Conservation (phyloP, 176 grass and related monocot species). For the Panicum miliaceum region DNA sequence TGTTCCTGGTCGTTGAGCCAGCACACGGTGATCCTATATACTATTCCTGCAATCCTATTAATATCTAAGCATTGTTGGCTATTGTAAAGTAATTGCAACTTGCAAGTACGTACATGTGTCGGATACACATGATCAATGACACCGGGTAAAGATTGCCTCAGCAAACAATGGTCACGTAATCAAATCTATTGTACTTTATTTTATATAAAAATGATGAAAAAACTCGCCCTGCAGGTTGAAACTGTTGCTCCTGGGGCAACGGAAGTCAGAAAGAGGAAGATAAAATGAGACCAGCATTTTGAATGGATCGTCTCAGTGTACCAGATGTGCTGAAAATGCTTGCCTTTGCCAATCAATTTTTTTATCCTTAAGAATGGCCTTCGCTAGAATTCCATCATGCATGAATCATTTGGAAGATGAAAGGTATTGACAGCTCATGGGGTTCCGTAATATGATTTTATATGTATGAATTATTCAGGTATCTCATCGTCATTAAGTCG, state of each 20-base stretch:
- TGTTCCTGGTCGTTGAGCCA: too few relatives aligned
- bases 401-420: neutral
- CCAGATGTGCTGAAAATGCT: neutral
- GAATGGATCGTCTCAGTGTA: neutral
- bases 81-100: neutral
- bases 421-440: neutral
- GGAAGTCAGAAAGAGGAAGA: neutral
- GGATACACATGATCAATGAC: neutral
- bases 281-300: neutral
- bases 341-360: neutral
- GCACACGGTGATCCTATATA: too few relatives aligned
- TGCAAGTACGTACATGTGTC: neutral
- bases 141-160: neutral
- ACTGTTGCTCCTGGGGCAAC: neutral
- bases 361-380: neutral
- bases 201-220: neutral
- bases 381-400: neutral
- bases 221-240: neutral
- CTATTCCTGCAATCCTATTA: too few relatives aligned
- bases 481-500: neutral
- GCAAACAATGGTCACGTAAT: neutral
- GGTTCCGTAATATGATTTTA: neutral
- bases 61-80: neutral
- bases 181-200: neutral
- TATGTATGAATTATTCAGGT: neutral